phyloP scores from a whole-genome alignment of 106 monocot species.

The Agapanthus africanus region DNA sequence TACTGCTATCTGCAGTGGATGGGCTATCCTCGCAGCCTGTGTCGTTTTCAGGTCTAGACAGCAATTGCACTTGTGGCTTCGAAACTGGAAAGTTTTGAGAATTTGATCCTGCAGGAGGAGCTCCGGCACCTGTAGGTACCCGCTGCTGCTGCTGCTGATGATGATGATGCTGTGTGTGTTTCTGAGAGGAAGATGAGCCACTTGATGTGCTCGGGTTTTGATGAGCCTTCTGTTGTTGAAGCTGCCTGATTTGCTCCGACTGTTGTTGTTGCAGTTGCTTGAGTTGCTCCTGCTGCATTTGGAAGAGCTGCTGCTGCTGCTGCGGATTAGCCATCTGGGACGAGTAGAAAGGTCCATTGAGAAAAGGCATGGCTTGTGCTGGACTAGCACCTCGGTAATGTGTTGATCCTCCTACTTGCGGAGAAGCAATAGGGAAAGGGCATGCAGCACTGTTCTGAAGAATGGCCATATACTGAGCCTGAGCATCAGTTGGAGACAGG shows the following conservation, averaged over 20 bases:
- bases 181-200: constrained; percentile 67
- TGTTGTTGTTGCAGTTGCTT: constrained; percentile 27
- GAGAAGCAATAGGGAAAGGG: constrained; percentile 65
- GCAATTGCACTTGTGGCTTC: constrained; percentile 27
- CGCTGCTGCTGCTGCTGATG: constrained; percentile 26
- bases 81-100: constrained; percentile 16
- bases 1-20: constrained; percentile 24
- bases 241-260: constrained; percentile 17
- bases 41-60: constrained; percentile 26
- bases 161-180: constrained; percentile 34
- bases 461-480: constrained; percentile 66
- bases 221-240: constrained; percentile 13
- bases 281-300: constrained; percentile 7
- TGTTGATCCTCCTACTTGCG: constrained; percentile 35
- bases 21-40: constrained; percentile 35
- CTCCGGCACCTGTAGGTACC: constrained; percentile 3
- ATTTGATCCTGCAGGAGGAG: constrained; percentile 5
- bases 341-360: constrained; percentile 70
- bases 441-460: constrained; percentile 78
- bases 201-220: constrained; percentile 56
- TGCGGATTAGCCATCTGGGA: constrained; percentile 69
- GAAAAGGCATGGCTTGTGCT: constrained; percentile 67
- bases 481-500: constrained; percentile 56
- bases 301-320: constrained; percentile 46
- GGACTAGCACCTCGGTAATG: constrained; percentile 44